Evolutionary conservation across 306 rosid genomes (phyloP).

Genomic region (Ziziphus jujuba): DNA sequence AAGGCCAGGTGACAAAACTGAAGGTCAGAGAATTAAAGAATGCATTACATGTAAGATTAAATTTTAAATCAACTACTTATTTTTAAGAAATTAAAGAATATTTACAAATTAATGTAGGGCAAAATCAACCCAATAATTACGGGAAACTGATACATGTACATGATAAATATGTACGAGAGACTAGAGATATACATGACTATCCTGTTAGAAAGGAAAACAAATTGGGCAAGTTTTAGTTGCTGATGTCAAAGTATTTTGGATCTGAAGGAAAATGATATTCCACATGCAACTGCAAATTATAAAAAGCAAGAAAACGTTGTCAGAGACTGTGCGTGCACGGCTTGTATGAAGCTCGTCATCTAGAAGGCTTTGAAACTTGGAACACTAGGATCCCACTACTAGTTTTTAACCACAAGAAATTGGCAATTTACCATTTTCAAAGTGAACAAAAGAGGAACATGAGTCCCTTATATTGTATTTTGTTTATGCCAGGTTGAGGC

Average conservation of each 20-base stretch:
- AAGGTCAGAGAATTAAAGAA: neutral
- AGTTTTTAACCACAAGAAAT: neutral
- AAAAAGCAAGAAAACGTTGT: constrained; percentile 2
- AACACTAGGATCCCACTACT: neutral
- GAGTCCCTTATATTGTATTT: neutral
- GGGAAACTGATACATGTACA: constrained; percentile 26
- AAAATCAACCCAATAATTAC: constrained; percentile 30
- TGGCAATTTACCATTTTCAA: neutral
- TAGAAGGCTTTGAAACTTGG: neutral
- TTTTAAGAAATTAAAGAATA: constrained; percentile 8
- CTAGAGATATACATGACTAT: constrained; percentile 14
- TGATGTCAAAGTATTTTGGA: constrained; percentile 70
- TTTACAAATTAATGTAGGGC: constrained; percentile 26
- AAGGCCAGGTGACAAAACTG: neutral
- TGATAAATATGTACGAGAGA: constrained; percentile 31
- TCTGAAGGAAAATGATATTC: constrained; percentile 76
- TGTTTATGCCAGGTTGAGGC: neutral
- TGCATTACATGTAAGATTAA: neutral
- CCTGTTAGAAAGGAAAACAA: constrained; percentile 11
- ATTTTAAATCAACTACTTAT: constrained; percentile 10
- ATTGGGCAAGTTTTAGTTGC: constrained; percentile 31
- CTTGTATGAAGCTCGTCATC: neutral
- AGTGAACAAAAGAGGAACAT: neutral
- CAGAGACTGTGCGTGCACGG: neutral
- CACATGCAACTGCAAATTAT: constrained; percentile 60